Evolutionary conservation across 768 basidiomycete genomes (phyloP).

Genomic region (Suillus hirtellus): DNA sequence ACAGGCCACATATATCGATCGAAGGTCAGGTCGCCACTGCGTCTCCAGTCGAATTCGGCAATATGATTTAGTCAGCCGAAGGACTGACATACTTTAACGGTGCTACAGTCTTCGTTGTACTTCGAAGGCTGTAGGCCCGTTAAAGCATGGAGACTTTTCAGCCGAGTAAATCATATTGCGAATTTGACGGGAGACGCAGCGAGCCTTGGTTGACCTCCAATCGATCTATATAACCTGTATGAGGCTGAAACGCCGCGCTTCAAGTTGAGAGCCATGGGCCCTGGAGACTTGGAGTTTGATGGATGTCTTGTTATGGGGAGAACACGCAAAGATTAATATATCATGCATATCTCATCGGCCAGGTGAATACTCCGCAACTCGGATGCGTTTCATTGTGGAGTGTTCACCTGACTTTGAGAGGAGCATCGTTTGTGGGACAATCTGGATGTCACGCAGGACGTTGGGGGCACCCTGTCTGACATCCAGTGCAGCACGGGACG

Average conservation of each 20-base stretch:
- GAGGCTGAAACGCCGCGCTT: slow-evolving; percentile 17
- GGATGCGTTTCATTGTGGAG: not conserved
- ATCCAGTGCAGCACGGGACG: not conserved
- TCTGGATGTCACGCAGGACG: not conserved
- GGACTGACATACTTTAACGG: not conserved
- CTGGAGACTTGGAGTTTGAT: not conserved
- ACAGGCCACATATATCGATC: not conserved
- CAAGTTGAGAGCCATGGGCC: slow-evolving; percentile 9
- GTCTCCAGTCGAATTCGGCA: not conserved
- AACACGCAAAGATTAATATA: not conserved
- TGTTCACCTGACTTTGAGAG: not conserved
- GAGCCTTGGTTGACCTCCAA: not conserved
- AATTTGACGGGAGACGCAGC: not conserved
- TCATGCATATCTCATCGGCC: not conserved
- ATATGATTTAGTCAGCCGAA: not conserved
- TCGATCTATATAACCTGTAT: slow-evolving; percentile 9
- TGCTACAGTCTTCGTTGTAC: no score
- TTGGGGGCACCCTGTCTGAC: not conserved
- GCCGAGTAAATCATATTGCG: slow-evolving; percentile 6
- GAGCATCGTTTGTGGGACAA: not conserved
- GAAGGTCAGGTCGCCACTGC: not conserved
- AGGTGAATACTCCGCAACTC: not conserved
- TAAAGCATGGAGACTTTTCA: no score
- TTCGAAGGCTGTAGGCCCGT: no score
- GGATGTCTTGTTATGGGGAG: slow-evolving; percentile 1